Base-by-base conservation (phyloP, 192 early-diverging fungal genomes). In the Linnemannia hyalina region DNA sequence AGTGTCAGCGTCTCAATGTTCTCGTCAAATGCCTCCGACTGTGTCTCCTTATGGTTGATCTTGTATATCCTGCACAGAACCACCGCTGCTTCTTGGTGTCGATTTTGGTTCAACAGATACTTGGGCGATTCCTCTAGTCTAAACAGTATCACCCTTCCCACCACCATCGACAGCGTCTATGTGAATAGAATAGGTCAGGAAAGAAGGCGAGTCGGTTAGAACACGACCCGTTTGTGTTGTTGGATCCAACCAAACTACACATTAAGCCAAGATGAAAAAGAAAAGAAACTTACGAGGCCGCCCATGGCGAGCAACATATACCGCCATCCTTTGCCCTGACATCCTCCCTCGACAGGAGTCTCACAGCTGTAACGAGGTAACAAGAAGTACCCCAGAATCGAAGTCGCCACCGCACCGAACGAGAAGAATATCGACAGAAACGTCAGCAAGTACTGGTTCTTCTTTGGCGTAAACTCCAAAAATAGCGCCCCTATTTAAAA, bases 371-470 rank as follows among this genome's bases (percentile, higher is more conserved):
- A 92, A 15, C 83, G 83, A 13, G 96, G 96, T 55, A 97, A 55
- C 10, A 97, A 77, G 22, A 90, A 72, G 80, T 94, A 92, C 15
- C 93, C 96, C 0, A 95, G 57, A 2, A 93, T 54, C 0, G 95
- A 95, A 10, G 95, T 87, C 38, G 96, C 74, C 36, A 97, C 93
- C 22, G 95, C 94, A 5, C 96, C 97, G 70, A 95, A 88, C 2
- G 97, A 96, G 73, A 96, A 97, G 71, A 97, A 97, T 15, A 96
- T 90, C 8, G 95, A 96, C 77, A 97, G 90, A 63, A 97, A 91
- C 0, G 96, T 97, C 82, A 97, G 89, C 54, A 97, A 88, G 76
- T 96, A 92, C 74, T 95, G 95, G 73, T 95, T 91, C 72, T 93
- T 91, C 68, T 93, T 90, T 35, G 97, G 97, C 42, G 96, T 90